These are phyloP conservation scores for Triticum urartu DNA, from an alignment of 176 grass and related monocot species.

Conservation along the genomic window DNA sequence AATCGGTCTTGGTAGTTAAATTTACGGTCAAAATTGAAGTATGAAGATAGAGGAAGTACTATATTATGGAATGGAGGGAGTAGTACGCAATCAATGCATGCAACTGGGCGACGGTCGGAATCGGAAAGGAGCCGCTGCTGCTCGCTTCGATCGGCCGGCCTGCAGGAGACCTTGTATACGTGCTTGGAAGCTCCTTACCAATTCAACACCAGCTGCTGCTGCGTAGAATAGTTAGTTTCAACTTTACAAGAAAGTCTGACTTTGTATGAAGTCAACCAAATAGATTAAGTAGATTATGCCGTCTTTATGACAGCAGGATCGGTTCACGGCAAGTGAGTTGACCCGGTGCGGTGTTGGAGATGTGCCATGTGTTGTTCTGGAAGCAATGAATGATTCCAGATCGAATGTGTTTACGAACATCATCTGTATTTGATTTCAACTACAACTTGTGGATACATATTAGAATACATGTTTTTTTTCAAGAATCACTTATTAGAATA, in stretches of 20 bases:
- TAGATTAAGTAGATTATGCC: background rate
- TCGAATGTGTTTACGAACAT: too few species aligned
- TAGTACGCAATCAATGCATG: background rate
- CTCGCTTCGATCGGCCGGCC: background rate
- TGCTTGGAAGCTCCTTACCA: background rate
- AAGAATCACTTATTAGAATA: too few species aligned
- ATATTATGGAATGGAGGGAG: too few species aligned
- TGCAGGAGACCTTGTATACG: background rate
- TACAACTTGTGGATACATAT: too few species aligned
- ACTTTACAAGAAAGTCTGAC: background rate
- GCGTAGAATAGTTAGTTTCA: background rate
- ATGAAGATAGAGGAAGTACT: too few species aligned
- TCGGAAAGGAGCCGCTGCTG: background rate
- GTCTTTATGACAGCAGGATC: background rate
- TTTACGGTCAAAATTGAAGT: too few species aligned
- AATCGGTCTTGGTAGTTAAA: too few species aligned
- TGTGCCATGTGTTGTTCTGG: background rate
- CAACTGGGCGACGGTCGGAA: background rate
- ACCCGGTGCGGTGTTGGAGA: background rate
- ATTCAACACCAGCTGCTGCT: background rate
- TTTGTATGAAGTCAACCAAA: background rate
- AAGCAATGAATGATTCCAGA: background rate
- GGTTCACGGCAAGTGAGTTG: background rate
- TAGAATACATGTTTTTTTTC: too few species aligned
- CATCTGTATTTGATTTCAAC: too few species aligned